These are phyloP conservation scores for Lactifluus volemus DNA, from an alignment of 768 basidiomycete genomes.

Conservation along the genomic window DNA sequence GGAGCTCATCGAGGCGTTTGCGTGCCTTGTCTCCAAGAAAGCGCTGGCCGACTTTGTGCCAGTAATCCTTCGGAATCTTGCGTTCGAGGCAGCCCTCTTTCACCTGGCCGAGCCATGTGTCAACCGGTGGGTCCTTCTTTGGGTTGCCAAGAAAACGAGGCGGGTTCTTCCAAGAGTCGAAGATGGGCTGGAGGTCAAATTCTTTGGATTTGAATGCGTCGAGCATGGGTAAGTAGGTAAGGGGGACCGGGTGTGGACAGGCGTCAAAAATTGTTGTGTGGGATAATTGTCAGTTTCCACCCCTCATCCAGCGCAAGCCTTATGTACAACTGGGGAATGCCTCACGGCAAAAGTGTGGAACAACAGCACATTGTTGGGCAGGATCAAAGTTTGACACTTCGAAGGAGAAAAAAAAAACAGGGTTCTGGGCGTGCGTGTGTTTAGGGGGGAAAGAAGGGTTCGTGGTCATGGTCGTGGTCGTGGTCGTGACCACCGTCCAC, in stretches of 20 bases:
- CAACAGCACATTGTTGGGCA: not conserved
- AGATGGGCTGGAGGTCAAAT: conserved; percentile 63
- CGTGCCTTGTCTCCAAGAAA: conserved; percentile 67
- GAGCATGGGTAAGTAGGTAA: conserved; percentile 32
- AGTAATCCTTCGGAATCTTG: conserved; percentile 69
- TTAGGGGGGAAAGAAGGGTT: conserved; percentile 1
- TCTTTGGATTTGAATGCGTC: conserved; percentile 75
- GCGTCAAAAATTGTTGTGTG: not conserved
- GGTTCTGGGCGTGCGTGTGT: conserved; percentile 13
- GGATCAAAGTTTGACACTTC: not conserved
- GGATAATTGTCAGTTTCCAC: not conserved
- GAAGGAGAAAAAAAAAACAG: not conserved
- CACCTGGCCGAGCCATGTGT: conserved; percentile 66
- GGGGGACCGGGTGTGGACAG: not conserved
- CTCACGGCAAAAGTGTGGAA: conserved; percentile 12
- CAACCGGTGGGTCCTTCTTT: conserved; percentile 60
- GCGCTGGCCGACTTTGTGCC: conserved; percentile 75
- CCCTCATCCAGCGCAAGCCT: not conserved
- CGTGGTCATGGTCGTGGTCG: not conserved
- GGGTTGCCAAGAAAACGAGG: conserved; percentile 60
- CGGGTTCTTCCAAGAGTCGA: conserved; percentile 54
- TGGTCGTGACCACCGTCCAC: conserved; percentile 1
- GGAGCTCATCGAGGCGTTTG: conserved; percentile 58
- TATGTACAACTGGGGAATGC: conserved; percentile 7
- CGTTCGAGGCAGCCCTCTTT: conserved; percentile 63